A percentile compares a stretch with the other conserved stretches of the same genome.
These are phyloP conservation scores for Phylloboletellus chloephorus DNA, from an alignment of 1,284 basidiomycete species.

Conservation along the genomic window DNA sequence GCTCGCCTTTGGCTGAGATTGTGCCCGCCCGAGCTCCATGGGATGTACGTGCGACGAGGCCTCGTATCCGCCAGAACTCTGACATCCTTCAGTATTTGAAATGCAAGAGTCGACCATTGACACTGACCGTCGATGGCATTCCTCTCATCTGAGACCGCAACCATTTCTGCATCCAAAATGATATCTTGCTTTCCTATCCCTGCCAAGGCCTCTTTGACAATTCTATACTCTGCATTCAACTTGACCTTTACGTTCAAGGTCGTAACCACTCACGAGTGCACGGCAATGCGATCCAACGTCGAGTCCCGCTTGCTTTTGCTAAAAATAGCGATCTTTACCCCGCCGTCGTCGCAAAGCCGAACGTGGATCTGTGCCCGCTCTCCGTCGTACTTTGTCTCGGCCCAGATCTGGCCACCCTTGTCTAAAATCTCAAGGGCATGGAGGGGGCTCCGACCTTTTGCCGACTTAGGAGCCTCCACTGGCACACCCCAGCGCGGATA, in stretches of 20 bases:
- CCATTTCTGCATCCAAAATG: slow-evolving; percentile 86
- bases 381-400: slow-evolving; percentile 89
- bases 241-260: background rate
- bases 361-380: slow-evolving; percentile 87
- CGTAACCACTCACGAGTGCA: slow-evolving; percentile 52
- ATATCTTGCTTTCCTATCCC: slow-evolving; percentile 39
- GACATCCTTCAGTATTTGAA: slow-evolving; percentile 7
- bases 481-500: slow-evolving; percentile 41
- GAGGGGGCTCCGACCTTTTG: slow-evolving; percentile 57
- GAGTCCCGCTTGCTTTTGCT: slow-evolving; percentile 82
- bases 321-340: slow-evolving; percentile 63
- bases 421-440: slow-evolving; percentile 52
- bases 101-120: background rate
- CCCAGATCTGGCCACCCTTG: slow-evolving; percentile 54
- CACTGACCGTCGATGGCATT: slow-evolving; percentile 52
- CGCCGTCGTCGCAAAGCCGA: slow-evolving; percentile 37
- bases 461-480: slow-evolving; percentile 73
- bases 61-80: slow-evolving; percentile 72
- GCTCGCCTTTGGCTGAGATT: slow-evolving; percentile 15
- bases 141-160: slow-evolving; percentile 61
- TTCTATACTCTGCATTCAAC: slow-evolving; percentile 32
- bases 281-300: slow-evolving; percentile 62
- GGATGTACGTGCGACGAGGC: slow-evolving; percentile 53
- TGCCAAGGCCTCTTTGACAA: slow-evolving; percentile 60
- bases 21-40: slow-evolving; percentile 40